Percentiles rank a stretch among this genome's conserved stretches.
Conservation (phyloP, 106 monocot genomes). For the Dactylorhiza incarnata region DNA sequence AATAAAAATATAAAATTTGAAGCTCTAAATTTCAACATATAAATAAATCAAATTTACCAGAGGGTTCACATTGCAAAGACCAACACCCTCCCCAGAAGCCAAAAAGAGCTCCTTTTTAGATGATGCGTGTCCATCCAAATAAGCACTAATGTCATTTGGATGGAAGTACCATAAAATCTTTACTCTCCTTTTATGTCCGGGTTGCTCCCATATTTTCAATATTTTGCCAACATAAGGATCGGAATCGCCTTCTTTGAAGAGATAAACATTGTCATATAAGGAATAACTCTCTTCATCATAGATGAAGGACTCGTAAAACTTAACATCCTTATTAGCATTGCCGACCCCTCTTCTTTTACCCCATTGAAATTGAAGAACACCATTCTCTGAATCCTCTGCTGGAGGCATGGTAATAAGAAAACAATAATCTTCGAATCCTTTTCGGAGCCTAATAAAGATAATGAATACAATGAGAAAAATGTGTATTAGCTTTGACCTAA, state of each 20-base stretch:
- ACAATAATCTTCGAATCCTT: neutral
- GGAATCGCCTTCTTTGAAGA: slow-evolving; percentile 37
- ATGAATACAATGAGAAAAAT: neutral
- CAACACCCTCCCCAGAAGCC: slow-evolving; percentile 54
- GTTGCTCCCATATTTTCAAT: slow-evolving; percentile 73
- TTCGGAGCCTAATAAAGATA: slow-evolving; percentile 2
- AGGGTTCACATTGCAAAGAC: slow-evolving; percentile 58
- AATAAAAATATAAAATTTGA: neutral
- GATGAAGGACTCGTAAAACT: slow-evolving; percentile 66
- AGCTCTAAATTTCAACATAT: neutral
- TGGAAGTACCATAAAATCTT: slow-evolving; percentile 78
- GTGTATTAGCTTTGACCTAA: neutral
- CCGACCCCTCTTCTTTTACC: slow-evolving; percentile 42
- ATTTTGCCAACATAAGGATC: slow-evolving; percentile 68
- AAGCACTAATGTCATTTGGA: slow-evolving; percentile 35
- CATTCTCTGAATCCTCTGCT: slow-evolving; percentile 12
- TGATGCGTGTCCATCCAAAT: slow-evolving; percentile 31
- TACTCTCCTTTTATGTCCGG: slow-evolving; percentile 27
- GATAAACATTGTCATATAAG: slow-evolving; percentile 66
- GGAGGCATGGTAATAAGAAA: slow-evolving; percentile 12
- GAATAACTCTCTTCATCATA: slow-evolving; percentile 38
- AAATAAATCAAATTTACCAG: slow-evolving; percentile 39
- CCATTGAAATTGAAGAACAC: slow-evolving; percentile 42
- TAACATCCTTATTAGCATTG: slow-evolving; percentile 24
- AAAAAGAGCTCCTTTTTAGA: slow-evolving; percentile 68